These are phyloP conservation scores for Arthrobotrys pseudoclavata DNA, from an alignment of 2,329 filamentous ascomycete species.

Conservation along the genomic window DNA sequence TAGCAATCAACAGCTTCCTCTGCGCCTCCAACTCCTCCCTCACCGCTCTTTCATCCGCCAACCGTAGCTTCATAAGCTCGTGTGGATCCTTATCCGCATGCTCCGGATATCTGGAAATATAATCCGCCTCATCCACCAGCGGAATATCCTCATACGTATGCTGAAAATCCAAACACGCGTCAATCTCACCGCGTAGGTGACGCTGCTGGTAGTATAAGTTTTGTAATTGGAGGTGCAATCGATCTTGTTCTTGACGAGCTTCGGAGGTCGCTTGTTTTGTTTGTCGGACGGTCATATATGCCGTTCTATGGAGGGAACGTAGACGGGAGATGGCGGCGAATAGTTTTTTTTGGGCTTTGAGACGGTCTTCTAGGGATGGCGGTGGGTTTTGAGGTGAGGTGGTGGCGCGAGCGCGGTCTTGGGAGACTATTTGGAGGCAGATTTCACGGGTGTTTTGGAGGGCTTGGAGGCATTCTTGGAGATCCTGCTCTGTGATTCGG, in stretches of 20 bases:
- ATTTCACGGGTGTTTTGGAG: conserved; percentile 61
- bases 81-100: conserved; percentile 80
- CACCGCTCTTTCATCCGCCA: conserved; percentile 89
- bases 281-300: conserved; percentile 82
- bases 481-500: conserved; percentile 60
- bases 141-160: conserved; percentile 91
- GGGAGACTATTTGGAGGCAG: conserved; percentile 61
- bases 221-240: conserved; percentile 89
- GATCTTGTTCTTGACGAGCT: conserved; percentile 89
- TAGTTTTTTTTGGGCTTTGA: conserved; percentile 83
- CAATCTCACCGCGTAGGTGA: conserved; percentile 89
- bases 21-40: conserved; percentile 84
- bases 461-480: conserved; percentile 62
- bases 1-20: conserved; percentile 69
- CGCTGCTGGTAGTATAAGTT: conserved; percentile 97
- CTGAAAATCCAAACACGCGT: conserved; percentile 73
- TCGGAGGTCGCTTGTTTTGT: conserved; percentile 90
- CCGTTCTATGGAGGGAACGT: conserved; percentile 84
- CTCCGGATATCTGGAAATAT: conserved; percentile 81
- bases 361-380: conserved; percentile 72
- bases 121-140: conserved; percentile 85
- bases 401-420: conserved; percentile 51
- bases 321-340: conserved; percentile 83
- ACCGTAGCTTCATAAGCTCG: conserved; percentile 87
- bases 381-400: conserved; percentile 64